phyloP scores from a whole-genome alignment of 2,329 filamentous ascomycete species.

The Metarhizium humberi region DNA sequence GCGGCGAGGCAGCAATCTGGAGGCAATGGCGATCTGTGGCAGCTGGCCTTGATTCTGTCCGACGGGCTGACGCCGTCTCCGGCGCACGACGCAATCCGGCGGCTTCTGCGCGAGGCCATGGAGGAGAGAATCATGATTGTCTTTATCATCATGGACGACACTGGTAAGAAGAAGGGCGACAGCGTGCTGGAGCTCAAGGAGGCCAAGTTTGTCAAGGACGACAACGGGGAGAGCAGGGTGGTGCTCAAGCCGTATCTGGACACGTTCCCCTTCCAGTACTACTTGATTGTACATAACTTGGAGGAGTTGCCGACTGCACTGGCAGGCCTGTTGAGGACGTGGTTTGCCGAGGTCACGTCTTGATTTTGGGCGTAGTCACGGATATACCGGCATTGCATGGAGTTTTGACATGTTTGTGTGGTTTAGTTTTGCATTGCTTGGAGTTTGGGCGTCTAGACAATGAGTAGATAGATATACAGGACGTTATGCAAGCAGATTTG shows the following conservation, averaged over 20 bases:
- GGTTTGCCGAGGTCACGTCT: conserved; percentile 70
- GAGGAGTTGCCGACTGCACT: conserved; percentile 83
- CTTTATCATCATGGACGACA: conserved; percentile 87
- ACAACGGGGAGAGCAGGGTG: conserved; percentile 52
- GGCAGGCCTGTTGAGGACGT: conserved; percentile 81
- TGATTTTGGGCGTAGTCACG: conserved; percentile 10
- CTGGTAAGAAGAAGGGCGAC: conserved; percentile 36
- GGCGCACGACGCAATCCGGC: conserved; percentile 72
- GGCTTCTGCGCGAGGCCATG: conserved; percentile 76
- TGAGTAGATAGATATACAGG: background rate
- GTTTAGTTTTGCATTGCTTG: background rate
- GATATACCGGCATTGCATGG: background rate
- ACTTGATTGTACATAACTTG: conserved; percentile 86
- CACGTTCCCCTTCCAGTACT: conserved; percentile 94
- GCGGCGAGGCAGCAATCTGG: conserved; percentile 57
- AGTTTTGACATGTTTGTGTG: background rate
- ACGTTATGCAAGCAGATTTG: background rate
- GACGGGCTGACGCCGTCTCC: conserved; percentile 81
- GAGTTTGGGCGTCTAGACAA: background rate
- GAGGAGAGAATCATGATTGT: conserved; percentile 97
- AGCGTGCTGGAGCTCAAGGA: conserved; percentile 84
- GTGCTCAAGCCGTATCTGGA: conserved; percentile 89
- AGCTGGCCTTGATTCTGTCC: conserved; percentile 84
- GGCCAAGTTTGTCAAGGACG: conserved; percentile 67
- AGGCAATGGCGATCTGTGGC: conserved; percentile 70